Conservation (phyloP, 2,329 filamentous ascomycete species). For the Triangularia verruculosa region DNA sequence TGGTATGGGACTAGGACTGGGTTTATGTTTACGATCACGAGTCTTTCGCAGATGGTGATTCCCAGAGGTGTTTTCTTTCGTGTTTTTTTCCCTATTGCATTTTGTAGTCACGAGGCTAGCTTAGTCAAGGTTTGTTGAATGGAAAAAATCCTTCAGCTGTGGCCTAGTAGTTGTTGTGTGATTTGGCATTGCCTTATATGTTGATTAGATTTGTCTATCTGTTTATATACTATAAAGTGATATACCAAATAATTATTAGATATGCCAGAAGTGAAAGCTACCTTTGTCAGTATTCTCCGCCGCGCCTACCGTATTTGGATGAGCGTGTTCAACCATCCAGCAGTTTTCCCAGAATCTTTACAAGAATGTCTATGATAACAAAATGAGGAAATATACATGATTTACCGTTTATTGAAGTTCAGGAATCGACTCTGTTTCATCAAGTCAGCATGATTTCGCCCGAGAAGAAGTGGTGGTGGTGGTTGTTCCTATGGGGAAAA, state of each 20-base stretch:
- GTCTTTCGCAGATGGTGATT: neutral
- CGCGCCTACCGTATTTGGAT: neutral
- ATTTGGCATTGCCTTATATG: neutral
- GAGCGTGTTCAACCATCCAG: neutral
- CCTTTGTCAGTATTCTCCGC: neutral
- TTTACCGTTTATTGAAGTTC: slow-evolving; percentile 51
- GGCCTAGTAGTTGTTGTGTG: neutral
- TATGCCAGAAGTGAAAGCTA: neutral
- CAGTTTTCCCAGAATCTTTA: neutral
- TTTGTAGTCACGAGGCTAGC: neutral
- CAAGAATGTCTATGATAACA: too few relatives aligned
- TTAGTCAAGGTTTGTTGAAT: neutral
- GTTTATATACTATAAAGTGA: neutral
- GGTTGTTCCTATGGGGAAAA: too few relatives aligned
- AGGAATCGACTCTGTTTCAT: slow-evolving; percentile 46
- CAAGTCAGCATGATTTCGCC: neutral
- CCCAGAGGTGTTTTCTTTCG: neutral
- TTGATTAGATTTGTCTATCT: neutral
- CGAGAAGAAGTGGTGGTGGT: too few relatives aligned
- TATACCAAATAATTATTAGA: neutral
- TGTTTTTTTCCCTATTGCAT: neutral
- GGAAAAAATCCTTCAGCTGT: neutral
- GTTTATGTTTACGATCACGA: neutral
- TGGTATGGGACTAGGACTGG: neutral
- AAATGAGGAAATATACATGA: too few relatives aligned